phyloP scores from a whole-genome alignment of 345 rosid genomes.

The rapeseed (Brassica napus) region Da-Ae NC_063449.1:21656501-21657000 shows the following conservation, averaged over 20 bases:
- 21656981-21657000: background rate
- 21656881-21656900: background rate
- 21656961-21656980: background rate
- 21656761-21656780: background rate
- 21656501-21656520: background rate
- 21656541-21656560: background rate
- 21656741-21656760: background rate
- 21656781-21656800: background rate
- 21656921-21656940: background rate
- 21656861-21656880: background rate
- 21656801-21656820: background rate
- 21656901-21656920: background rate
- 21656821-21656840: background rate
- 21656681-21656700: background rate
- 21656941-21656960: background rate
- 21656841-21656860: background rate
- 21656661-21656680: background rate
- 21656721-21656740: background rate
- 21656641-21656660: background rate
- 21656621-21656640: background rate
- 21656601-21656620: background rate
- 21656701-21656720: background rate
- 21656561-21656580: background rate
- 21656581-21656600: background rate
- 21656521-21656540: background rate